Percentiles rank a stretch among this genome's conserved stretches.
Conservation (phyloP, 176 grass and related monocot genomes). For the maize (Zea mays) region Zm-B73-REFERENCE-NAM-5.0 NC_050097.1:212400001-212400500, state of each 20-base stretch:
- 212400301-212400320: slow-evolving; percentile 27
- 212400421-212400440: slow-evolving; percentile 99
- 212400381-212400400: slow-evolving; percentile 98
- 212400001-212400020: slow-evolving; percentile 6
- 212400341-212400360: slow-evolving; percentile 37
- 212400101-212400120: slow-evolving; percentile 12
- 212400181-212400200: slow-evolving; percentile 23
- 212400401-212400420: slow-evolving; percentile 99
- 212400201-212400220: slow-evolving; percentile 34
- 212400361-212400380: slow-evolving; percentile 49
- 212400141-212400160: slow-evolving; percentile 22
- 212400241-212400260: slow-evolving; percentile 96
- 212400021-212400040: neutral
- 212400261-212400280: slow-evolving; percentile 99
- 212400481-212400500: slow-evolving; percentile 18
- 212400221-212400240: slow-evolving; percentile 89
- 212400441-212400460: slow-evolving; percentile 92
- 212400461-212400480: slow-evolving; percentile 56
- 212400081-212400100: neutral
- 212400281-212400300: slow-evolving; percentile 82
- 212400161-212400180: slow-evolving; percentile 19
- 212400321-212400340: slow-evolving; percentile 28
- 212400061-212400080: neutral
- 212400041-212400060: slow-evolving; percentile 3
- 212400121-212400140: slow-evolving; percentile 14